Evolutionary conservation across 106 monocot genomes (phyloP).

Genomic region (Dendrobium nobile): DNA sequence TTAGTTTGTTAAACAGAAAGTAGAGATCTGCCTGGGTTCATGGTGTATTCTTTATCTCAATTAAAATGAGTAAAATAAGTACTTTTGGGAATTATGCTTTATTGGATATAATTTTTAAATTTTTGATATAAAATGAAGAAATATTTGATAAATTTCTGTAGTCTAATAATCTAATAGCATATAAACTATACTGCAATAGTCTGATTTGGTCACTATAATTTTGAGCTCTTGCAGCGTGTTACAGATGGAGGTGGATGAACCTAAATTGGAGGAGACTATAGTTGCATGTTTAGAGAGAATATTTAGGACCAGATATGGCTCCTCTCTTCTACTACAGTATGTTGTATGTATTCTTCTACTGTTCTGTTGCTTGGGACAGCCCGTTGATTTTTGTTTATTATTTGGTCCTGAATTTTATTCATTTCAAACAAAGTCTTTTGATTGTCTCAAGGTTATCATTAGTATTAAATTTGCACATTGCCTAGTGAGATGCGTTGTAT

Average conservation of each 20-base stretch:
- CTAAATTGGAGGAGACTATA: slow-evolving; percentile 39
- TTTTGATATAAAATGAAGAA: slow-evolving; percentile 2
- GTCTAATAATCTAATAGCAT: background rate
- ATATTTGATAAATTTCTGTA: background rate
- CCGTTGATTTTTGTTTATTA: background rate
- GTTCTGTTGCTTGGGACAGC: background rate
- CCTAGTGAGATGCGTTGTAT: background rate
- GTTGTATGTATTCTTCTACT: slow-evolving; percentile 35
- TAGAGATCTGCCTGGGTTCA: background rate
- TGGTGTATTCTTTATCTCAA: background rate
- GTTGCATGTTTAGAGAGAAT: slow-evolving; percentile 78
- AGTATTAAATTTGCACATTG: background rate
- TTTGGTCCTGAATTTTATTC: background rate
- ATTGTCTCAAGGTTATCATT: background rate
- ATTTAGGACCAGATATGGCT: slow-evolving; percentile 71
- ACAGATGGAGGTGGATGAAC: slow-evolving; percentile 37
- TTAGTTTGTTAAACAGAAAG: background rate
- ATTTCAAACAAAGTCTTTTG: background rate
- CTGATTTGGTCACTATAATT: background rate
- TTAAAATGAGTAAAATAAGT: background rate
- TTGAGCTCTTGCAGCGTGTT: slow-evolving; percentile 36
- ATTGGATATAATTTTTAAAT: background rate
- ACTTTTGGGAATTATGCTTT: background rate
- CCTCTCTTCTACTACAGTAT: slow-evolving; percentile 57
- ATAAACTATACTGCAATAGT: background rate